These are phyloP conservation scores for Antarctomyces pellizariae DNA, from an alignment of 495 filamentous ascomycete species.

Conservation along the genomic window DNA sequence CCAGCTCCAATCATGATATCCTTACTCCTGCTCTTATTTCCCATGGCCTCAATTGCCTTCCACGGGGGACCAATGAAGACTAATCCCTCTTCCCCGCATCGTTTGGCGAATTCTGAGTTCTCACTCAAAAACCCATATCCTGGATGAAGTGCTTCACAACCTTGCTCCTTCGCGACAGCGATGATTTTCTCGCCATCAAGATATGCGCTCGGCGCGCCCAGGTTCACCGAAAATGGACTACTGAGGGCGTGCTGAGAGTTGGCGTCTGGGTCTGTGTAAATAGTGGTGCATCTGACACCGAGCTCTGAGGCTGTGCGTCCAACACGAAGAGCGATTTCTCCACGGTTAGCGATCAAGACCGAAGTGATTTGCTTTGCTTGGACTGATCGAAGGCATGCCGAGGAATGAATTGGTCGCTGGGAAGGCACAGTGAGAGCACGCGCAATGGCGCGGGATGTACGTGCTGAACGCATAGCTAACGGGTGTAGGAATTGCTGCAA, in stretches of 20 bases:
- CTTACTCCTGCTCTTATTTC: conserved; percentile 76
- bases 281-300: conserved; percentile 80
- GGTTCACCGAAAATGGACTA: conserved; percentile 57
- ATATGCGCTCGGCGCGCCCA: conserved; percentile 64
- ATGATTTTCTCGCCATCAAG: conserved; percentile 88
- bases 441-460: no score
- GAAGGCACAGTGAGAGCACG: no score
- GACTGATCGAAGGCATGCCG: no score
- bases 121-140: conserved; percentile 96
- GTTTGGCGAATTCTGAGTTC: conserved; percentile 73
- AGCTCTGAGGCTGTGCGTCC: conserved; percentile 63
- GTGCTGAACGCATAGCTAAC: no score
- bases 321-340: conserved; percentile 90
- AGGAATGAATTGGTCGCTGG: no score
- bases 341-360: conserved; percentile 86
- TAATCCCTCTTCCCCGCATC: conserved; percentile 75
- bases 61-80: conserved; percentile 89
- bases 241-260: conserved; percentile 70
- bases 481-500: no score
- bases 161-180: conserved; percentile 55
- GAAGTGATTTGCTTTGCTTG: no score
- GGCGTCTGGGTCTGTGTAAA: conserved; percentile 86
- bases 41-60: conserved; percentile 90
- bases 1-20: conserved; percentile 87
- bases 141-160: conserved; percentile 79